Percentiles rank a stretch among this genome's conserved stretches.
phyloP scores from a whole-genome alignment of 2,329 filamentous ascomycete genomes.

The Chlorencoelia australis region DNA sequence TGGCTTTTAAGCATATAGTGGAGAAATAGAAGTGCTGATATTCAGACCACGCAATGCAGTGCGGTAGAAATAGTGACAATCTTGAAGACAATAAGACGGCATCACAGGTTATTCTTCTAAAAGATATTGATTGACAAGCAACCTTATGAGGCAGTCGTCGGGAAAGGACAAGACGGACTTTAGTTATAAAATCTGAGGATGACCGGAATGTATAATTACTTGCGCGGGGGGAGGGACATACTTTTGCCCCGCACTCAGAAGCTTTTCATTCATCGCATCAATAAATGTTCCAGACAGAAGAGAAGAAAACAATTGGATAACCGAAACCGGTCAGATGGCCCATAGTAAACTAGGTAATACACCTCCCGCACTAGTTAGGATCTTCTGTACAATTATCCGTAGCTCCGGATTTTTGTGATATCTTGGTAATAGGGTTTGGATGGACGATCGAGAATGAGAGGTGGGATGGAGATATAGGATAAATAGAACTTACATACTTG shows the following conservation, averaged over 20 bases:
- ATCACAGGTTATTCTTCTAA: conserved; percentile 36
- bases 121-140: not conserved
- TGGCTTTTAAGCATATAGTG: conserved; percentile 52
- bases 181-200: conserved; percentile 21
- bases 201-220: conserved; percentile 2
- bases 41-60: conserved; percentile 79
- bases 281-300: no score
- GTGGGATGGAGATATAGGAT: not conserved
- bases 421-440: not conserved
- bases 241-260: conserved; percentile 17
- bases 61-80: conserved; percentile 90
- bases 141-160: not conserved
- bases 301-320: conserved; percentile 2
- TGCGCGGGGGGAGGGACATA: conserved; percentile 10
- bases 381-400: conserved; percentile 12
- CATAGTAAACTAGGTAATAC: conserved; percentile 13
- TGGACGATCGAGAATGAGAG: not conserved
- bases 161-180: conserved; percentile 6
- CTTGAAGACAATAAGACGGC: conserved; percentile 73
- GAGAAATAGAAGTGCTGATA: conserved; percentile 68
- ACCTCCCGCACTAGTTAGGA: conserved; percentile 19
- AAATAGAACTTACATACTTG: no score
- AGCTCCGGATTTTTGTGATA: conserved; percentile 6
- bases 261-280: conserved; percentile 5
- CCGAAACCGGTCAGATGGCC: conserved; percentile 20